Evolutionary conservation across 371 early-diverging fungal genomes (phyloP), one percentile per base, ranked within the genome.

Genomic region (Mortierella sp.): DNA sequence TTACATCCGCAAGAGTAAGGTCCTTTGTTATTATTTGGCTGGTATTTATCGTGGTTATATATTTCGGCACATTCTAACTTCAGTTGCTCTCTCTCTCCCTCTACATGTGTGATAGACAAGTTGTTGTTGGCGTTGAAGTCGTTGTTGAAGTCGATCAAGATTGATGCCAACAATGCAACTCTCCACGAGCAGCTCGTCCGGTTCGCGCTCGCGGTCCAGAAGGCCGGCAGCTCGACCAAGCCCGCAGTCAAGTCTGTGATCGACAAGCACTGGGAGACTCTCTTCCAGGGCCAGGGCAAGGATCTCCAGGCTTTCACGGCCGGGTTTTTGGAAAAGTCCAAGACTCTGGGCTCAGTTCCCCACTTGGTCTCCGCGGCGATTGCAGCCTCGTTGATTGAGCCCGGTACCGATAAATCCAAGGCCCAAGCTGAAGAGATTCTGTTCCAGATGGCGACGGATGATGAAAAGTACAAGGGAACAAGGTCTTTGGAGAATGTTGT

Each of bases 51-150:
- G 37, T 64, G 16, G 11, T 5, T n/a, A 53, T 37, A 7, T 44
- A 52, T 16, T n/a, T 1, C 10, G 10, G 22, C 24, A 2, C 13
- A 9, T 29, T 44, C 40, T 9, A 22, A 1, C 22, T 31, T 74
- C 16, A 29, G 4, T 58, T 31, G 48, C 64, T 64, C 37, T 43
- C 66, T 41, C 22, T 53, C 14, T 44, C 40, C 24, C 22, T 68
- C 26, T n/a, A 1, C 43, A 37, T 22, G 37, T n/a, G 45, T 13
- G 48, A n/a, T 72, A 91, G 89, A 91, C 73, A 95, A 94, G 85
- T 91, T 91, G 79, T 82, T 96, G 53, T 85, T 95, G 71, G 96
- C 95, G 4, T 83, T 93, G 71, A 92, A 89, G 84, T 82, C 92
- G 26, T 86, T 97, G 78, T 83, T 92, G 64, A 90, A 90, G 68